phyloP scores from a whole-genome alignment of 164 flowering plant species.

The Berberis thunbergii region DNA sequence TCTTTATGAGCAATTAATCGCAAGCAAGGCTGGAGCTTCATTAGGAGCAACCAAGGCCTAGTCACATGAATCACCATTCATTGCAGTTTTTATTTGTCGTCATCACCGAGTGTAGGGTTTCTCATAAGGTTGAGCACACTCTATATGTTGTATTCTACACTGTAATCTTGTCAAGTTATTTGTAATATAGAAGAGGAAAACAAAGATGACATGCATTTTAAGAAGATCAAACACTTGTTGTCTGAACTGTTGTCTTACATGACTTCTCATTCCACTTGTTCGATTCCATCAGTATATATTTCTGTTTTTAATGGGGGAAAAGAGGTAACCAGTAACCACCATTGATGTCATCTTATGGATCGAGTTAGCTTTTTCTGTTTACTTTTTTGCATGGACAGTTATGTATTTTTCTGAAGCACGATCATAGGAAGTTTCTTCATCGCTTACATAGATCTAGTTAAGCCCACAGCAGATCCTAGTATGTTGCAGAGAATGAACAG shows the following conservation, averaged over 20 bases:
- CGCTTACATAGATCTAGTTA: too few relatives aligned
- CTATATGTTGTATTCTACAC: conserved; percentile 9
- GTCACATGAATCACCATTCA: conserved; percentile 5
- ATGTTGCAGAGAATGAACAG: too few relatives aligned
- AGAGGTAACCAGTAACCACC: too few relatives aligned
- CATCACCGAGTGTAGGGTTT: not conserved
- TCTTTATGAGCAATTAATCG: conserved; percentile 65
- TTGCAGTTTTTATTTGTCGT: conserved; percentile 4
- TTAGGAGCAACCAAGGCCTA: conserved; percentile 54
- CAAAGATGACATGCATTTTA: conserved; percentile 11
- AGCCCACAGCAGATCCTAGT: too few relatives aligned
- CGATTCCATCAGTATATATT: too few relatives aligned
- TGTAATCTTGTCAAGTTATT: conserved; percentile 16
- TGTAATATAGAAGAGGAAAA: conserved; percentile 17
- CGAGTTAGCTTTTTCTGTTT: too few relatives aligned
- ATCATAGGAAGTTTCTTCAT: too few relatives aligned
- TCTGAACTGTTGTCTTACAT: not conserved
- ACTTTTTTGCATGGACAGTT: too few relatives aligned
- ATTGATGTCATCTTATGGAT: too few relatives aligned
- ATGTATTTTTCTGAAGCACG: too few relatives aligned
- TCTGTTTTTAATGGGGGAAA: too few relatives aligned
- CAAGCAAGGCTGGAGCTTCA: conserved; percentile 38
- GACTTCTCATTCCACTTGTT: too few relatives aligned
- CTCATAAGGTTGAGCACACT: conserved; percentile 12
- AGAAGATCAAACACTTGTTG: conserved; percentile 10